Percentiles rank a stretch among this genome's conserved stretches.
phyloP scores from a whole-genome alignment of 441 rosid species.

The Mallotus repandus region DNA sequence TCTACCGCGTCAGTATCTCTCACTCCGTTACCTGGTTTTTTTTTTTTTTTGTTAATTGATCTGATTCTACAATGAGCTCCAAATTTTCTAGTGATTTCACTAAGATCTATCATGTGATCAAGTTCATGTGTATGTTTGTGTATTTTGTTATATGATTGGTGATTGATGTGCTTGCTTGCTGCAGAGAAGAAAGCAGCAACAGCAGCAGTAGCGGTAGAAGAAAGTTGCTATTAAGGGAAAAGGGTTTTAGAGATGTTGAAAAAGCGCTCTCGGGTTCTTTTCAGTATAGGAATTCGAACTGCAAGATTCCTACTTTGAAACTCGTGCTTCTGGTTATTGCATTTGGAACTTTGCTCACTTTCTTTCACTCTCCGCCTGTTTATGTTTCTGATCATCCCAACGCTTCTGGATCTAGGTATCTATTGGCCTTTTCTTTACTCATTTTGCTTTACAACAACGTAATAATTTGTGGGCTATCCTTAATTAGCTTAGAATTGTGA shows the following conservation, averaged over 20 bases:
- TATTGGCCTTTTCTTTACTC: too few species aligned
- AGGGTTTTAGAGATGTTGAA: slow-evolving; percentile 60
- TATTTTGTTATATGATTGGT: too few species aligned
- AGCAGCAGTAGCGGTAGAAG: slow-evolving; percentile 18
- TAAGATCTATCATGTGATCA: too few species aligned
- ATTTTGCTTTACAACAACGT: too few species aligned
- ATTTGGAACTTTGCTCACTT: slow-evolving; percentile 58
- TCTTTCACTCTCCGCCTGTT: slow-evolving; percentile 61
- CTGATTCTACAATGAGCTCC: too few species aligned
- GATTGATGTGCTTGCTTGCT: too few species aligned
- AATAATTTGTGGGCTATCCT: not conserved
- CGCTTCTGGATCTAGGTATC: slow-evolving; percentile 43
- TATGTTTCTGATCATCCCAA: slow-evolving; percentile 60
- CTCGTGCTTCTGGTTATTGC: slow-evolving; percentile 51
- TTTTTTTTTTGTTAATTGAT: too few species aligned
- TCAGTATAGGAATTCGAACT: slow-evolving; percentile 55
- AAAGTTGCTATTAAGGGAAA: slow-evolving; percentile 48
- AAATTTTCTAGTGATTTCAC: too few species aligned
- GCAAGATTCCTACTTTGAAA: slow-evolving; percentile 56
- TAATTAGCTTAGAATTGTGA: too few species aligned
- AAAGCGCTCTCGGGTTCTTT: slow-evolving; percentile 55
- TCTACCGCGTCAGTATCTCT: too few species aligned
- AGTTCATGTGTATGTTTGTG: too few species aligned
- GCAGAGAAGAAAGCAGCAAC: slow-evolving; percentile 57
- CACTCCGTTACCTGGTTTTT: too few species aligned